These are phyloP conservation scores for Penicillium concentricum DNA, from an alignment of 2,329 filamentous ascomycete species.

Conservation along the genomic window DNA sequence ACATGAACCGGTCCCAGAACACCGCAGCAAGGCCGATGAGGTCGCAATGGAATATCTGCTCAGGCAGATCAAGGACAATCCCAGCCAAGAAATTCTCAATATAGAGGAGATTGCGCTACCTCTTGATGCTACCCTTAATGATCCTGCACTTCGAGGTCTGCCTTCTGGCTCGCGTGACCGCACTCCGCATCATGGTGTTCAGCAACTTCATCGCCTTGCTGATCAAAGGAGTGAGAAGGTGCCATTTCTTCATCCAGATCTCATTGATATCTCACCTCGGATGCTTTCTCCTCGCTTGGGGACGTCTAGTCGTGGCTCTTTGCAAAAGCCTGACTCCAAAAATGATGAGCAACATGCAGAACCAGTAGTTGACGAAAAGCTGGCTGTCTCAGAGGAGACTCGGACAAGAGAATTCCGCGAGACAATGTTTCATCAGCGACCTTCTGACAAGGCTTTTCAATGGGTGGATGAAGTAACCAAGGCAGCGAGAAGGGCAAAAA, in stretches of 20 bases:
- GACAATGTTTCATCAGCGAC: slow-evolving; percentile 4
- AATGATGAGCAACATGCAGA: background rate
- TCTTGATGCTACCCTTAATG: background rate
- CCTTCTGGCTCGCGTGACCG: background rate
- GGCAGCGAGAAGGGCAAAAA: background rate
- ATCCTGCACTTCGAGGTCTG: background rate
- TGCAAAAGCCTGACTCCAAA: background rate
- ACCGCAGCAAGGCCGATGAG: background rate
- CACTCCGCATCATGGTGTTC: background rate
- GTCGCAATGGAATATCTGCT: background rate
- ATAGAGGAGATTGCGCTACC: background rate
- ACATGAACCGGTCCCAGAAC: background rate
- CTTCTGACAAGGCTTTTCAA: background rate
- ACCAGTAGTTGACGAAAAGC: background rate
- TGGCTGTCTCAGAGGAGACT: background rate
- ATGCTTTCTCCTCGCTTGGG: background rate
- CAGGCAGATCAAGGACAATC: background rate
- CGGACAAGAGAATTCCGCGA: background rate
- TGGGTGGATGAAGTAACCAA: background rate
- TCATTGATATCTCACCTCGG: slow-evolving; percentile 2
- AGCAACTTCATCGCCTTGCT: background rate
- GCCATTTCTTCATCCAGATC: background rate
- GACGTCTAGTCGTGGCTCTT: background rate
- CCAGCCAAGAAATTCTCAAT: background rate
- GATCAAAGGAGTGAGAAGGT: background rate